Percentiles rank a stretch among this genome's conserved stretches.
Conservation (phyloP, 352 stramenopile species). For the Plasmopara halstedii region DNA sequence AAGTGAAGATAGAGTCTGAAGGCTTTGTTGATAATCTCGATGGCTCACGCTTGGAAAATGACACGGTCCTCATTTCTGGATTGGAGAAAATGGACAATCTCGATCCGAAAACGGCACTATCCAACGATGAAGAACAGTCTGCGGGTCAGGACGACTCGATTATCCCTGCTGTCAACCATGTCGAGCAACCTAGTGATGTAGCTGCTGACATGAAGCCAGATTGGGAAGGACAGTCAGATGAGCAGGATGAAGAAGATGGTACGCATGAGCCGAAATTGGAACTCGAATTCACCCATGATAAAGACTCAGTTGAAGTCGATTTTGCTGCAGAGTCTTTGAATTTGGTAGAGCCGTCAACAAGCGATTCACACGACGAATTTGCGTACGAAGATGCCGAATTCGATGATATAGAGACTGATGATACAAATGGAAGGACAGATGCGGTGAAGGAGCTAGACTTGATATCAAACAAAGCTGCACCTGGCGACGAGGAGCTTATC, state of each 20-base stretch:
- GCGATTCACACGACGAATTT: slow-evolving; percentile 5
- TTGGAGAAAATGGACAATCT: neutral
- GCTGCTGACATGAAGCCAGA: neutral
- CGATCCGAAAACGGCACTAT: neutral
- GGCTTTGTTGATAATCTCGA: neutral
- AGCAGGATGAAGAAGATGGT: neutral
- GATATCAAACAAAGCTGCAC: neutral
- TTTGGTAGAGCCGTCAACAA: neutral
- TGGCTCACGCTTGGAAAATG: neutral
- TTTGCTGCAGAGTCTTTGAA: neutral
- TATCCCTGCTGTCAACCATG: neutral
- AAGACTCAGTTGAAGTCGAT: slow-evolving; percentile 5
- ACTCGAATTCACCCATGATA: neutral
- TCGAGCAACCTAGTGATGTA: neutral
- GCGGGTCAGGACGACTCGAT: neutral
- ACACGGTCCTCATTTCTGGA: neutral
- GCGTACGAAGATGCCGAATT: slow-evolving; percentile 15
- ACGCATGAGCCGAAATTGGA: neutral
- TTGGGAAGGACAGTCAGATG: neutral
- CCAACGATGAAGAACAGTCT: neutral
- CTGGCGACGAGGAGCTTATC: too few species aligned
- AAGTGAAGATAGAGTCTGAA: neutral
- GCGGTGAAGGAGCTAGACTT: neutral
- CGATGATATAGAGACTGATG: slow-evolving; percentile 8
- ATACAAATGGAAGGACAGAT: neutral